Conservation (phyloP, 2,329 filamentous ascomycete genomes). For the Peltaster fructicola region DNA sequence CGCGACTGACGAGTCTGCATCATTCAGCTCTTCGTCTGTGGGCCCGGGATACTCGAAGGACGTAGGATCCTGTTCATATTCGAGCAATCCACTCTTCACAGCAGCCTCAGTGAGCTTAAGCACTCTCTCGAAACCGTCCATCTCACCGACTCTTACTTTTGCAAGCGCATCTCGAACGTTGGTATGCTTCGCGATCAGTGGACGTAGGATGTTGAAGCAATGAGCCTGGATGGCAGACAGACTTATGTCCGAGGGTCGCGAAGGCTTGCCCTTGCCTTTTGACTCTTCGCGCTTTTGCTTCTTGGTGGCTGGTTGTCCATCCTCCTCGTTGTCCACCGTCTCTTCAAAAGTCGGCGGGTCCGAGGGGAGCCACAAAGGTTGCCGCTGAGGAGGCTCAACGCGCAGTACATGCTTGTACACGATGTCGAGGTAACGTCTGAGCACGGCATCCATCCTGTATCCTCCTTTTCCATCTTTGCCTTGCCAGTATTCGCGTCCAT, state of each 20-base stretch:
- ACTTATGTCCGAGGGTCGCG: slow-evolving; percentile 31
- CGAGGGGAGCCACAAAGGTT: slow-evolving; percentile 54
- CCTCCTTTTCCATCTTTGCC: slow-evolving; percentile 63
- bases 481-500: slow-evolving; percentile 73
- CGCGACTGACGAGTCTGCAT: slow-evolving; percentile 25
- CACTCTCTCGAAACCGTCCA: slow-evolving; percentile 60
- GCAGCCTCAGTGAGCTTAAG: slow-evolving; percentile 57
- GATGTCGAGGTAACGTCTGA: slow-evolving; percentile 80
- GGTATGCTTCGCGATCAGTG: slow-evolving; percentile 63
- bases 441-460: slow-evolving; percentile 73
- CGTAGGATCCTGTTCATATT: slow-evolving; percentile 36
- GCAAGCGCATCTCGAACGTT: slow-evolving; percentile 76
- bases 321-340: slow-evolving; percentile 29
- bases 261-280: too few species aligned
- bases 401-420: slow-evolving; percentile 62
- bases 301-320: slow-evolving; percentile 33
- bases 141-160: slow-evolving; percentile 47
- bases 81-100: slow-evolving; percentile 53
- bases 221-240: slow-evolving; percentile 73
- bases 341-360: too few species aligned
- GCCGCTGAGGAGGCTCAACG: slow-evolving; percentile 44
- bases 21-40: slow-evolving; percentile 14
- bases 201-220: slow-evolving; percentile 76
- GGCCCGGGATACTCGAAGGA: slow-evolving; percentile 11
- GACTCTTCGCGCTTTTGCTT: slow-evolving; percentile 31